phyloP scores from a whole-genome alignment of 805 yeast species.

The Nakazawaea sp. region DNA sequence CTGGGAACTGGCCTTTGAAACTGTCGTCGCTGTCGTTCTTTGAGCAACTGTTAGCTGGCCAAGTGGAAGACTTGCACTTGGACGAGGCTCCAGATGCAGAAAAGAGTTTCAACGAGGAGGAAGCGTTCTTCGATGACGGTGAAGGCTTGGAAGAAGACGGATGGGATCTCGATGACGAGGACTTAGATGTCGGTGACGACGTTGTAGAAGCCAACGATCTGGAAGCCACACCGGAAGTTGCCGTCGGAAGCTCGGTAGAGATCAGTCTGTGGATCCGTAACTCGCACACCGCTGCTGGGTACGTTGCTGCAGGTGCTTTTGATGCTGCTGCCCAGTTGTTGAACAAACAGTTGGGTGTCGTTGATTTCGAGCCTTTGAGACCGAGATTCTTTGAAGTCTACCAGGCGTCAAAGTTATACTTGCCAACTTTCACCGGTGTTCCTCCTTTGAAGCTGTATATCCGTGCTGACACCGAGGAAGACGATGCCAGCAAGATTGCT shows the following conservation, averaged over 20 bases:
- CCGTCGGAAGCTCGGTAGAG: slow-evolving; percentile 39
- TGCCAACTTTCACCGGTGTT: slow-evolving; percentile 69
- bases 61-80: slow-evolving; percentile 56
- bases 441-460: slow-evolving; percentile 66
- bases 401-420: slow-evolving; percentile 66
- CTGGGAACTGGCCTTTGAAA: slow-evolving; percentile 77
- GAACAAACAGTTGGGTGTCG: slow-evolving; percentile 83
- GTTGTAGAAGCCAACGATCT: slow-evolving; percentile 26
- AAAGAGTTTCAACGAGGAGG: slow-evolving; percentile 26
- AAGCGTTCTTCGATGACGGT: slow-evolving; percentile 33
- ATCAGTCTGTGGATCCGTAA: slow-evolving; percentile 78
- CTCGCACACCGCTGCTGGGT: slow-evolving; percentile 85
- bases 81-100: slow-evolving; percentile 25
- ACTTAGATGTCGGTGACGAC: slow-evolving; percentile 56
- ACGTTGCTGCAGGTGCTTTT: slow-evolving; percentile 93
- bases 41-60: slow-evolving; percentile 77
- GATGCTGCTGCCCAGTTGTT: slow-evolving; percentile 93
- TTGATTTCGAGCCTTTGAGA: slow-evolving; percentile 82
- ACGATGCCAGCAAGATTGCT: slow-evolving; percentile 35
- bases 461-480: slow-evolving; percentile 58
- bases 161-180: slow-evolving; percentile 82
- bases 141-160: slow-evolving; percentile 57
- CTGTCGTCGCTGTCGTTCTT: slow-evolving; percentile 70
- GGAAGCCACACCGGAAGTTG: slow-evolving; percentile 26
- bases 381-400: slow-evolving; percentile 78